Evolutionary conservation across 495 filamentous ascomycete genomes (phyloP).

Genomic region (Melanomma pulvis-pyrius): DNA sequence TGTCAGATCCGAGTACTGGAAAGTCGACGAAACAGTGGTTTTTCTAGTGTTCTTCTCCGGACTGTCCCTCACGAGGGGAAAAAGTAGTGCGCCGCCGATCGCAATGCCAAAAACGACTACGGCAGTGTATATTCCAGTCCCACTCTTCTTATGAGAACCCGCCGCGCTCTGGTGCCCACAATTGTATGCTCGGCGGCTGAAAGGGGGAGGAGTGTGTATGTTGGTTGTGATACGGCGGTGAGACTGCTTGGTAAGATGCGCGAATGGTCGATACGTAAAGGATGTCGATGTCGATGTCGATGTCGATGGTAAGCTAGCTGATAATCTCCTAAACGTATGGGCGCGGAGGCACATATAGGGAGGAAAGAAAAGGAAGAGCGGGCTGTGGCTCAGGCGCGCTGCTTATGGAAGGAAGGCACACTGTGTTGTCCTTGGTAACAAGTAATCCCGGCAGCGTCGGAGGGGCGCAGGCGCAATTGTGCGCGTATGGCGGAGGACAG

Average conservation of each 20-base stretch:
- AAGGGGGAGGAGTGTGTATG: not conserved
- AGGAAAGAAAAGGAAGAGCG: not conserved
- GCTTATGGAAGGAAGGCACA: constrained; percentile 23
- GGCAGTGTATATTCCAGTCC: constrained; percentile 13
- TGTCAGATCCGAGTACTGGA: constrained; percentile 20
- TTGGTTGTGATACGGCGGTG: constrained; percentile 12
- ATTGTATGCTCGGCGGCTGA: constrained; percentile 4
- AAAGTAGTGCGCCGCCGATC: constrained; percentile 29
- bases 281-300: constrained; percentile 6
- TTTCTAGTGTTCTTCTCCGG: not conserved
- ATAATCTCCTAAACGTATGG: constrained; percentile 2
- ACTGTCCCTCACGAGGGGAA: not conserved
- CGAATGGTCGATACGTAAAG: not conserved
- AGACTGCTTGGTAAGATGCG: constrained; percentile 20
- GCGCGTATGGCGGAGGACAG: not conserved
- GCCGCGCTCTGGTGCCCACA: not conserved
- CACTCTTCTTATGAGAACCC: constrained; percentile 14
- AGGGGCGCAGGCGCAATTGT: constrained; percentile 24
- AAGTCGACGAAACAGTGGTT: not conserved
- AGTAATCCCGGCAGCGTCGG: constrained; percentile 13
- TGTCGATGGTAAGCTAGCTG: constrained; percentile 13
- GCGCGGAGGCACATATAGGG: constrained; percentile 13
- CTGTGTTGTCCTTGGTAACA: not conserved
- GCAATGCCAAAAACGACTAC: constrained; percentile 29
- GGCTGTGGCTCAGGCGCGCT: not conserved